A percentile compares a stretch with the other conserved stretches of the same genome.
Evolutionary conservation across 352 stramenopile genomes (phyloP).

Genomic region (Phytopythium cucurbitacearum): DNA sequence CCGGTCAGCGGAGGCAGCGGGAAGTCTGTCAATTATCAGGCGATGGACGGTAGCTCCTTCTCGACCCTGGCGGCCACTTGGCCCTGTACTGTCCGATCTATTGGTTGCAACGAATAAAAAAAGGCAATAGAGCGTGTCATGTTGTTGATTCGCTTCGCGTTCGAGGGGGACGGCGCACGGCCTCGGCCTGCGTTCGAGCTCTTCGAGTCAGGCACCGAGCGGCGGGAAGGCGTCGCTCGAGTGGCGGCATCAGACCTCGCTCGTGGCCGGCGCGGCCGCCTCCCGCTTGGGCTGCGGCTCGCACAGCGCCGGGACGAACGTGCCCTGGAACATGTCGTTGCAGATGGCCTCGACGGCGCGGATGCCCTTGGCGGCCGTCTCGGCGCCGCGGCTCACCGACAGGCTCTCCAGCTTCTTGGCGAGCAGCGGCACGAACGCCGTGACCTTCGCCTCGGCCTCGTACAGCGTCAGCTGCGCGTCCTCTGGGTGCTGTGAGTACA

Average conservation of each 20-base stretch:
- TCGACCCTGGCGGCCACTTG: too few relatives aligned
- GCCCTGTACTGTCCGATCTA: too few relatives aligned
- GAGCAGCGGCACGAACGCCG: constrained; percentile 77
- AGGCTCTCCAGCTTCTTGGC: constrained; percentile 82
- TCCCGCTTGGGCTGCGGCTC: constrained; percentile 17
- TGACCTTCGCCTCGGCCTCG: constrained; percentile 69
- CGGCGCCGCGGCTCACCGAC: constrained; percentile 59
- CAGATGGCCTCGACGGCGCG: constrained; percentile 77
- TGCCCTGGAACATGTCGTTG: constrained; percentile 84
- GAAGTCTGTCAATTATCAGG: too few relatives aligned
- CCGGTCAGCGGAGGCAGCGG: too few relatives aligned
- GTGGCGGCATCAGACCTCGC: not conserved
- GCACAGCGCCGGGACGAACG: constrained; percentile 62
- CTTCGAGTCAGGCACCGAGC: constrained; percentile 4
- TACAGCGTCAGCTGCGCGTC: constrained; percentile 58
- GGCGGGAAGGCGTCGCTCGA: not conserved
- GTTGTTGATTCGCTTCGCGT: too few relatives aligned
- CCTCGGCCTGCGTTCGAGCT: constrained; percentile 3
- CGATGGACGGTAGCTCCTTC: too few relatives aligned
- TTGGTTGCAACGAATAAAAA: too few relatives aligned
- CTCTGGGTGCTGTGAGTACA: constrained; percentile 71
- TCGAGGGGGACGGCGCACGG: not conserved
- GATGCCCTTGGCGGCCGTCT: constrained; percentile 79
- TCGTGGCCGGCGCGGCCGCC: not conserved
- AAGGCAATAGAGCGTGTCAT: too few relatives aligned